These are phyloP conservation scores for Hydnomerulius pinastri DNA, from an alignment of 768 basidiomycete genomes.

Conservation along the genomic window DNA sequence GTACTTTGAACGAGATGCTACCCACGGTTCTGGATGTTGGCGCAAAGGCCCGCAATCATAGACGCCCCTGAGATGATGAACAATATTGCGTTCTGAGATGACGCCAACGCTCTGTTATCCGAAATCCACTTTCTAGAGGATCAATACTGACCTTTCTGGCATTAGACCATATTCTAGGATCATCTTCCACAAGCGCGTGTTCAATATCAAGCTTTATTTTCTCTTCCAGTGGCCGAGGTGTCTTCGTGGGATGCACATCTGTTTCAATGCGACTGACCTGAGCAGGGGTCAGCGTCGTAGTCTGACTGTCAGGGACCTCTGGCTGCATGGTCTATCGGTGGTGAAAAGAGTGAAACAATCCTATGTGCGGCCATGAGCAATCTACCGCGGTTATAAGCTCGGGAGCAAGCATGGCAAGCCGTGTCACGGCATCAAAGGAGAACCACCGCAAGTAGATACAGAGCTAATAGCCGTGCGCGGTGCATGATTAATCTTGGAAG, in stretches of 20 bases:
- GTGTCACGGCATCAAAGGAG: not conserved
- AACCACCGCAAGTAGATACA: not conserved
- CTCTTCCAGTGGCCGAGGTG: not conserved
- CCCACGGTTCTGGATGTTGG: slow-evolving; percentile 34
- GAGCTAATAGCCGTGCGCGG: no score
- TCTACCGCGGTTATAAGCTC: not conserved
- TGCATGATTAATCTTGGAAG: no score
- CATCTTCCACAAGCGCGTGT: slow-evolving; percentile 50
- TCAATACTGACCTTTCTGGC: slow-evolving; percentile 49
- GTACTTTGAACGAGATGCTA: not conserved
- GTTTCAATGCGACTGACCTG: not conserved
- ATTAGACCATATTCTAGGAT: slow-evolving; percentile 62
- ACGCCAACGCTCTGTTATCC: not conserved
- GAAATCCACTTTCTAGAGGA: not conserved
- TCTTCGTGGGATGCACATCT: not conserved
- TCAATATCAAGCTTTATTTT: slow-evolving; percentile 35
- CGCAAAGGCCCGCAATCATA: slow-evolving; percentile 29
- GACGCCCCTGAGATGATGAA: slow-evolving; percentile 29
- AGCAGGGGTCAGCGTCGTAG: not conserved
- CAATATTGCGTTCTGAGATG: slow-evolving; percentile 19
- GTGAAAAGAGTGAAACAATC: not conserved
- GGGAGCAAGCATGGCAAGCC: not conserved
- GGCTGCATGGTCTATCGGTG: slow-evolving; percentile 6
- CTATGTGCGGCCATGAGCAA: not conserved
- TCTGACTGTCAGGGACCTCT: slow-evolving; percentile 2